A percentile compares a stretch with the other conserved stretches of the same genome.
These are phyloP conservation scores for Cladophialophora yegresii DNA, from an alignment of 2,329 filamentous ascomycete species.

Conservation along the genomic window DNA sequence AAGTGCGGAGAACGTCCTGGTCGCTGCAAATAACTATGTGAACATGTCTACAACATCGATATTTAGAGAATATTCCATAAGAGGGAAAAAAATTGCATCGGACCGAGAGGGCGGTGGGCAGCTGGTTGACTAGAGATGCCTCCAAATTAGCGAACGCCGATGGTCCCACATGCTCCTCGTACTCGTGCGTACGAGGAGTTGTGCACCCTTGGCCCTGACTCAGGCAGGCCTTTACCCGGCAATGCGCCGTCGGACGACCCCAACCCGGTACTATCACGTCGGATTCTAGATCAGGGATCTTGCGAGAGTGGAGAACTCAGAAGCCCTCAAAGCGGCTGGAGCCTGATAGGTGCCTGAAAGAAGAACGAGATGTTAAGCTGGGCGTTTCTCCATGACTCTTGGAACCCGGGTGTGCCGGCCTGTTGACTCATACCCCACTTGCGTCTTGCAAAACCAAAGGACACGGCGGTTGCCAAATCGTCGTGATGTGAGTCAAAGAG, in stretches of 20 bases:
- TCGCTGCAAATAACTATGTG: neutral
- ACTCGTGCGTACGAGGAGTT: neutral
- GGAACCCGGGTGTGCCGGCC: neutral
- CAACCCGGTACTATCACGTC: neutral
- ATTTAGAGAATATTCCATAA: neutral
- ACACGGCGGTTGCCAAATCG: neutral
- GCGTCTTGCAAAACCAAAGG: neutral
- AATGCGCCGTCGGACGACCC: slow-evolving; percentile 6
- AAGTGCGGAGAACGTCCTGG: neutral
- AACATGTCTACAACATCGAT: neutral
- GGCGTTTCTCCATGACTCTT: neutral
- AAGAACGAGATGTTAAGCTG: neutral
- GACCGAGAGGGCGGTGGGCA: neutral
- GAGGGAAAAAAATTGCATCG: neutral
- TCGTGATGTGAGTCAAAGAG: neutral
- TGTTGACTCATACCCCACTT: neutral
- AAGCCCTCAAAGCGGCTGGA: neutral
- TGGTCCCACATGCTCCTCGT: neutral
- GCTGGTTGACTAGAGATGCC: neutral
- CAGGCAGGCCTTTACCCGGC: slow-evolving; percentile 3
- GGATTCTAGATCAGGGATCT: slow-evolving; percentile 10
- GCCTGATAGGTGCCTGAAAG: neutral
- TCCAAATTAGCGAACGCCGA: neutral
- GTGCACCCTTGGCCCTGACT: neutral
- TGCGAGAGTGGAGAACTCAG: neutral